phyloP scores from a whole-genome alignment of 352 stramenopile species.

The Pelagophyceae sp. region DNA sequence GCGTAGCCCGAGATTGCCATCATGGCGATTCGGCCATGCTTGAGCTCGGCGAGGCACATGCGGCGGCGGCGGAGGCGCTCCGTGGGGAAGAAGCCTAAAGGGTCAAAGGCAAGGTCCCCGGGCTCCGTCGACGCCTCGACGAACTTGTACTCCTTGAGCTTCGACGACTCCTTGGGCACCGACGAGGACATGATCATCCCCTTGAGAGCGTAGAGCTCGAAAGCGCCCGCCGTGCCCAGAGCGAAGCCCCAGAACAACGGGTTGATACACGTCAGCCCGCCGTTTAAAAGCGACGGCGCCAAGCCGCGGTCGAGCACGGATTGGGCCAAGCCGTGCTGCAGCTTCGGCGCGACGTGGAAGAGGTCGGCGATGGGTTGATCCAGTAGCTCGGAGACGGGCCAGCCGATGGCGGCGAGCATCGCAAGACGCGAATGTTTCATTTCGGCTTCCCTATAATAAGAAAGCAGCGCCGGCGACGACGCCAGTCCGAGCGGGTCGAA shows the following conservation, averaged over 20 bases:
- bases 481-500: slow-evolving; percentile 22
- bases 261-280: slow-evolving; percentile 53
- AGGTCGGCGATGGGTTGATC: slow-evolving; percentile 47
- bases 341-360: slow-evolving; percentile 36
- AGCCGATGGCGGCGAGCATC: slow-evolving; percentile 53
- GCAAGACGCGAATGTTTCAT: slow-evolving; percentile 52
- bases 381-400: slow-evolving; percentile 50
- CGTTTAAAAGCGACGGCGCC: slow-evolving; percentile 50
- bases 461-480: slow-evolving; percentile 31
- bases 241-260: slow-evolving; percentile 50
- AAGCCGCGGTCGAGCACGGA: slow-evolving; percentile 38
- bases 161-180: too few species aligned
- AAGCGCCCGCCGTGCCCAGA: slow-evolving; percentile 40
- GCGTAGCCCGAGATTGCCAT: slow-evolving; percentile 56
- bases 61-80: slow-evolving; percentile 40
- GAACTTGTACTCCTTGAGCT: background rate
- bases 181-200: slow-evolving; percentile 34
- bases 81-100: slow-evolving; percentile 42
- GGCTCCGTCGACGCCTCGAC: too few species aligned
- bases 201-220: slow-evolving; percentile 45
- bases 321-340: slow-evolving; percentile 38
- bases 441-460: slow-evolving; percentile 54
- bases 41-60: slow-evolving; percentile 53
- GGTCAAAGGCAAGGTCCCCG: slow-evolving; percentile 53
- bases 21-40: slow-evolving; percentile 55